phyloP scores from a whole-genome alignment of 371 early-diverging fungal species.

The Dichotomocladium elegans region DNA sequence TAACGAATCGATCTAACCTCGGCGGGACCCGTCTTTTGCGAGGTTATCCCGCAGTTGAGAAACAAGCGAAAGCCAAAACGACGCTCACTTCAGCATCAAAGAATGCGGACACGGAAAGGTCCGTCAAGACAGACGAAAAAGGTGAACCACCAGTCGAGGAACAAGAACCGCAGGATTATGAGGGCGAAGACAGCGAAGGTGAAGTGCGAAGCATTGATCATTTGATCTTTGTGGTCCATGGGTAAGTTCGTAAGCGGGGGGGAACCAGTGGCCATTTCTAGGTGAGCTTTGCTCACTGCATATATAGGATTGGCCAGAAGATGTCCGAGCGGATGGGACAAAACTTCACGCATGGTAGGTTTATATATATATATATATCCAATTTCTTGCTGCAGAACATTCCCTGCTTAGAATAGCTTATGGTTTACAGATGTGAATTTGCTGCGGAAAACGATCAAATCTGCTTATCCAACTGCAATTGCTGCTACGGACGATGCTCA shows the following conservation, averaged over 20 bases:
- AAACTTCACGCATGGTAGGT: slow-evolving; percentile 71
- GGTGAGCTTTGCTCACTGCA: neutral
- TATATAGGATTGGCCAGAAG: slow-evolving; percentile 74
- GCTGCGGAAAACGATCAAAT: slow-evolving; percentile 69
- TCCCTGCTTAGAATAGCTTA: too few species aligned
- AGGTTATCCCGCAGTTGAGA: slow-evolving; percentile 71
- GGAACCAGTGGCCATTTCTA: too few species aligned
- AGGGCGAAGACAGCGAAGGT: slow-evolving; percentile 55
- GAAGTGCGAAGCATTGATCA: slow-evolving; percentile 70
- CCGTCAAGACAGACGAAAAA: neutral
- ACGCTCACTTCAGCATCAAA: slow-evolving; percentile 3
- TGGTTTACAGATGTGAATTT: slow-evolving; percentile 59
- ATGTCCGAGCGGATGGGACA: slow-evolving; percentile 71
- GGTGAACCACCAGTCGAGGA: slow-evolving; percentile 15
- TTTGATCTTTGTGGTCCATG: slow-evolving; percentile 77
- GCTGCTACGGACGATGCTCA: slow-evolving; percentile 22
- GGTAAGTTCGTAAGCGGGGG: too few species aligned
- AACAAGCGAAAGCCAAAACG: slow-evolving; percentile 16
- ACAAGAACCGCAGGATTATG: slow-evolving; percentile 55
- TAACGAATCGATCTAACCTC: slow-evolving; percentile 57
- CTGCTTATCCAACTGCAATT: slow-evolving; percentile 37
- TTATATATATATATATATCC: neutral
- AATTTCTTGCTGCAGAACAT: too few species aligned
- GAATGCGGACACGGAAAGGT: neutral
- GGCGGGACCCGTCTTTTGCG: slow-evolving; percentile 72